phyloP scores from a whole-genome alignment of 305 asterid genomes.

The Fraxinus sp. region DNA sequence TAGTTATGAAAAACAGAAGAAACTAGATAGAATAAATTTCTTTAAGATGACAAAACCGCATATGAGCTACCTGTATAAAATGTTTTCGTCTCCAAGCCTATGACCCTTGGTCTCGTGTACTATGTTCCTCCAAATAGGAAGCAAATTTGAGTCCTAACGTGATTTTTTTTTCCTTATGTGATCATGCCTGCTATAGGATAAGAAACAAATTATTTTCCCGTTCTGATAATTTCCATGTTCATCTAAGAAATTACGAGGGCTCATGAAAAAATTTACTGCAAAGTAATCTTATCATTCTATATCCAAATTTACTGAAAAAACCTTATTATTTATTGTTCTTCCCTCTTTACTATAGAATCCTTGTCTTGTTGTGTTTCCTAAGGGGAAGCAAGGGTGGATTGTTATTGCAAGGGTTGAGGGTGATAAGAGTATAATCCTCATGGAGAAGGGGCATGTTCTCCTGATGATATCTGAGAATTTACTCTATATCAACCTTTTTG shows the following conservation, averaged over 20 bases:
- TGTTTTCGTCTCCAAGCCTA: not conserved
- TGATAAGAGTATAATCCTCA: not conserved
- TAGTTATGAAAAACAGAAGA: not conserved
- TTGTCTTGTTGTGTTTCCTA: not conserved
- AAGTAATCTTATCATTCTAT: not conserved
- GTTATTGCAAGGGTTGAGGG: not conserved
- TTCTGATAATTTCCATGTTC: not conserved
- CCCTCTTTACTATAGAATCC: not conserved
- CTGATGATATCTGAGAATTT: not conserved
- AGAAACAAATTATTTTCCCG: not conserved
- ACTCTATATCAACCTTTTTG: not conserved
- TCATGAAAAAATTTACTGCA: slow-evolving; percentile 2
- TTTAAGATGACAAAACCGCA: not conserved
- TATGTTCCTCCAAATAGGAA: not conserved
- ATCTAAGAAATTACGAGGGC: not conserved
- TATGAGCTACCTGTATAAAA: not conserved
- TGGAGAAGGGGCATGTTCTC: not conserved
- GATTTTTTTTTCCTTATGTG: not conserved
- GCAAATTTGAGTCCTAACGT: not conserved
- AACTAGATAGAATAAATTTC: not conserved
- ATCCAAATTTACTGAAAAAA: not conserved
- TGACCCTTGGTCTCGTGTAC: not conserved
- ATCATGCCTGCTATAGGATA: not conserved
- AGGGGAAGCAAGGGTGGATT: not conserved
- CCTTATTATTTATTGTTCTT: not conserved